phyloP scores from a whole-genome alignment of 768 basidiomycete species.

The Macrolepiota dolichaula region DNA sequence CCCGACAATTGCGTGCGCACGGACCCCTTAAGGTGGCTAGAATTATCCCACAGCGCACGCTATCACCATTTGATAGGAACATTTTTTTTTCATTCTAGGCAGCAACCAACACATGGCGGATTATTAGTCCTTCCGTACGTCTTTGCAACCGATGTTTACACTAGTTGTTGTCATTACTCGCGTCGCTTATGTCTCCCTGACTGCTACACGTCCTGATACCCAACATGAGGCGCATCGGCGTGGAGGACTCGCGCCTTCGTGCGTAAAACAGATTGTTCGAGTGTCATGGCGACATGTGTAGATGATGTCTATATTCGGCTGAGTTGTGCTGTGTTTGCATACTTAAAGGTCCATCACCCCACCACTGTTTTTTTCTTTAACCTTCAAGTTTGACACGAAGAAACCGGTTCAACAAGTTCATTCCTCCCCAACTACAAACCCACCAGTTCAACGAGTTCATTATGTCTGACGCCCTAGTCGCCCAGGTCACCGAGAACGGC shows the following conservation, averaged over 20 bases:
- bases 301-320: slow-evolving; percentile 22
- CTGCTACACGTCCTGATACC: not conserved
- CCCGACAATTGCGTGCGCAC: slow-evolving; percentile 11
- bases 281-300: slow-evolving; percentile 42
- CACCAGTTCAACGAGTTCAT: slow-evolving; percentile 56
- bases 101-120: not conserved
- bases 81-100: not conserved
- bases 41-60: not conserved
- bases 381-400: slow-evolving; percentile 82
- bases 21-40: not conserved
- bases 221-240: not conserved
- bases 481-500: slow-evolving; percentile 80
- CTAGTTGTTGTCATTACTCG: not conserved
- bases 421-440: slow-evolving; percentile 44
- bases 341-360: slow-evolving; percentile 32
- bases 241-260: not conserved
- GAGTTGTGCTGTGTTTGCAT: slow-evolving; percentile 34
- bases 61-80: not conserved
- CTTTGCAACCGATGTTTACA: not conserved
- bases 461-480: slow-evolving; percentile 92
- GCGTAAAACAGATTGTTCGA: slow-evolving; percentile 12
- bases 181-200: not conserved
- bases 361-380: slow-evolving; percentile 52
- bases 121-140: slow-evolving; percentile 2
- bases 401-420: slow-evolving; percentile 84